Evolutionary conservation across 1,284 basidiomycete species (phyloP).

Genomic region (Pseudozyma thailandica): DNA sequence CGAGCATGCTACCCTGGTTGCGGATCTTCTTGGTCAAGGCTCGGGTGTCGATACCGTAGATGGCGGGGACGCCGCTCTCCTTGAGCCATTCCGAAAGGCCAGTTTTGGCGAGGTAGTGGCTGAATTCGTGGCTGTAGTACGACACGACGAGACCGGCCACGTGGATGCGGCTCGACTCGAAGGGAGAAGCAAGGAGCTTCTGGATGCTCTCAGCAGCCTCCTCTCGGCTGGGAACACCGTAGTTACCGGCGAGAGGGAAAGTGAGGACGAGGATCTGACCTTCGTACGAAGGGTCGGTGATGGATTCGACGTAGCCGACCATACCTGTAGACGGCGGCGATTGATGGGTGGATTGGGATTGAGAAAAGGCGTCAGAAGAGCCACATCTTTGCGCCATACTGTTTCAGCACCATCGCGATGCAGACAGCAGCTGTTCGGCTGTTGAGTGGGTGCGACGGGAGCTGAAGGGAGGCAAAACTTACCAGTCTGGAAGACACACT

Average conservation of each 20-base stretch:
- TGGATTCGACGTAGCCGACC: constrained; percentile 98
- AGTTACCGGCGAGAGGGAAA: constrained; percentile 96
- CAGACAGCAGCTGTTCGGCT: neutral
- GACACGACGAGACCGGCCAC: constrained; percentile 90
- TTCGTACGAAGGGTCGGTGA: constrained; percentile 98
- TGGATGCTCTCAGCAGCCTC: constrained; percentile 68
- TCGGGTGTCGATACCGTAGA: constrained; percentile 96
- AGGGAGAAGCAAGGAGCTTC: constrained; percentile 71
- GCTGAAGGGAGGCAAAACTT: constrained; percentile 65
- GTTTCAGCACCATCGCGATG: neutral
- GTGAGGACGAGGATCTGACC: constrained; percentile 98
- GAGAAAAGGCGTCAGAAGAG: constrained; percentile 22
- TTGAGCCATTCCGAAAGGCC: constrained; percentile 93
- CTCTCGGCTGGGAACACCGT: constrained; percentile 89
- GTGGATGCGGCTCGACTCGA: constrained; percentile 95
- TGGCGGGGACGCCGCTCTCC: constrained; percentile 92
- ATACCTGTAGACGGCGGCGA: constrained; percentile 69
- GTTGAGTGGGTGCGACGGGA: neutral
- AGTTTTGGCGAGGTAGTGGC: constrained; percentile 90
- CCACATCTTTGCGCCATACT: constrained; percentile 1
- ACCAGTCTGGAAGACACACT: constrained; percentile 99
- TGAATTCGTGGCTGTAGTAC: constrained; percentile 89
- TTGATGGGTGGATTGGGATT: neutral
- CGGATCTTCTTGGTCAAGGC: constrained; percentile 95
- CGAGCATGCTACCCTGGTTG: constrained; percentile 90